These are phyloP conservation scores for Colletotrichum shisoi DNA, from an alignment of 2,329 filamentous ascomycete species.

Conservation along the genomic window DNA sequence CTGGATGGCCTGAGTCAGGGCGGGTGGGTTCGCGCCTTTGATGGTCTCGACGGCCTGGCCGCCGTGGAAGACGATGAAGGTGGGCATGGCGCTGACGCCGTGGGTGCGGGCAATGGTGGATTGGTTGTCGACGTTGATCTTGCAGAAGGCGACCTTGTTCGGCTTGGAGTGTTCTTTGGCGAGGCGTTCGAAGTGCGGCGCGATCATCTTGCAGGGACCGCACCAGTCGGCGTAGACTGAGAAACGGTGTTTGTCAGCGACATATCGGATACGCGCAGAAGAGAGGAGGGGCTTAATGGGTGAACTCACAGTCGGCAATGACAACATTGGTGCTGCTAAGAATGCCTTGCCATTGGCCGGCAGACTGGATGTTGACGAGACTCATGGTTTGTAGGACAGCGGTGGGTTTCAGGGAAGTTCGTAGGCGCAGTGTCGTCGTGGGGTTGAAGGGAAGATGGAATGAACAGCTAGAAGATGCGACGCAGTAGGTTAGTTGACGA, in stretches of 20 bases:
- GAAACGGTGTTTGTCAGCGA: conserved; percentile 43
- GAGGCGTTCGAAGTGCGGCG: conserved; percentile 86
- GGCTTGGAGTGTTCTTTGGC: conserved; percentile 80
- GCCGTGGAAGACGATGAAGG: conserved; percentile 88
- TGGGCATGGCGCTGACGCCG: conserved; percentile 87
- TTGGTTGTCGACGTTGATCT: conserved; percentile 89
- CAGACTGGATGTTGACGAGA: conserved; percentile 67
- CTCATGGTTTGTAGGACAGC: conserved; percentile 50
- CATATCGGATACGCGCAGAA: conserved; percentile 23
- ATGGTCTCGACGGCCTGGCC: conserved; percentile 77
- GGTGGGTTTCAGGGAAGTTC: conserved; percentile 7
- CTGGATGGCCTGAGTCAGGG: conserved; percentile 78
- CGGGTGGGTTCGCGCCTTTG: conserved; percentile 79
- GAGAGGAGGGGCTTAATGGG: conserved; percentile 6
- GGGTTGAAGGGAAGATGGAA: conserved; percentile 5
- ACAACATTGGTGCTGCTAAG: conserved; percentile 79
- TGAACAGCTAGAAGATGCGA: conserved; percentile 7
- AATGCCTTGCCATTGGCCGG: conserved; percentile 74
- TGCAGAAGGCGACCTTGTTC: conserved; percentile 85
- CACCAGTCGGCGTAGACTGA: conserved; percentile 96
- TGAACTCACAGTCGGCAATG: conserved; percentile 82
- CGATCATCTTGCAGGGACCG: conserved; percentile 90
- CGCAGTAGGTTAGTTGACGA: conserved; percentile 15
- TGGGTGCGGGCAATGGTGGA: conserved; percentile 78
- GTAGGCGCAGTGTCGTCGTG: conserved; percentile 18